These are phyloP conservation scores for Gossypioides kirkii DNA, from an alignment of 345 rosid genomes.

Conservation along the genomic window DNA sequence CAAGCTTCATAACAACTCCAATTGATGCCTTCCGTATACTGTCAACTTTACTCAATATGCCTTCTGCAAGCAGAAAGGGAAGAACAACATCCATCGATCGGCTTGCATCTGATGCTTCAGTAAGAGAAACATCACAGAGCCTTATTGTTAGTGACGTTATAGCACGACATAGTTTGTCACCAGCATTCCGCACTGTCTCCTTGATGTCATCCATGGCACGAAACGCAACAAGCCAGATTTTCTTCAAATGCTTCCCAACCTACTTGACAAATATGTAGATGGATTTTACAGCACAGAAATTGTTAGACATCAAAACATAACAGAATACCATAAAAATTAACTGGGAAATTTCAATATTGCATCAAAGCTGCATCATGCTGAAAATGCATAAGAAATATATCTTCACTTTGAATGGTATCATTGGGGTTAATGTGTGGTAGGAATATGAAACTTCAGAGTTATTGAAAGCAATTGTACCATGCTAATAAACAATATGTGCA, in stretches of 20 bases:
- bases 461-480: neutral
- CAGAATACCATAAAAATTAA: neutral
- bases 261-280: slow-evolving; percentile 19
- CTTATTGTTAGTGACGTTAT: slow-evolving; percentile 77
- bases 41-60: slow-evolving; percentile 86
- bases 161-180: slow-evolving; percentile 76
- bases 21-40: slow-evolving; percentile 86
- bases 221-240: slow-evolving; percentile 73
- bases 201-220: slow-evolving; percentile 99
- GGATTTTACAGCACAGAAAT: neutral
- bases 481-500: neutral
- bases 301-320: neutral
- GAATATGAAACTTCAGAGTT: neutral
- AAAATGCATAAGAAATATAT: neutral
- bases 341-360: neutral
- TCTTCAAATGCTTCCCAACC: slow-evolving; percentile 77
- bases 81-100: slow-evolving; percentile 76
- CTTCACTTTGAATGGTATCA: neutral
- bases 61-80: slow-evolving; percentile 83
- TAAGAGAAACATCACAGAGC: slow-evolving; percentile 84
- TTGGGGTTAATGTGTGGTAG: neutral
- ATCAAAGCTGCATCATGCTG: neutral
- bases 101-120: slow-evolving; percentile 67
- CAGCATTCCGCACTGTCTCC: slow-evolving; percentile 96
- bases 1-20: slow-evolving; percentile 94